phyloP scores from a whole-genome alignment of 2,329 filamentous ascomycete species.

The Fusarium abutilonis region DNA sequence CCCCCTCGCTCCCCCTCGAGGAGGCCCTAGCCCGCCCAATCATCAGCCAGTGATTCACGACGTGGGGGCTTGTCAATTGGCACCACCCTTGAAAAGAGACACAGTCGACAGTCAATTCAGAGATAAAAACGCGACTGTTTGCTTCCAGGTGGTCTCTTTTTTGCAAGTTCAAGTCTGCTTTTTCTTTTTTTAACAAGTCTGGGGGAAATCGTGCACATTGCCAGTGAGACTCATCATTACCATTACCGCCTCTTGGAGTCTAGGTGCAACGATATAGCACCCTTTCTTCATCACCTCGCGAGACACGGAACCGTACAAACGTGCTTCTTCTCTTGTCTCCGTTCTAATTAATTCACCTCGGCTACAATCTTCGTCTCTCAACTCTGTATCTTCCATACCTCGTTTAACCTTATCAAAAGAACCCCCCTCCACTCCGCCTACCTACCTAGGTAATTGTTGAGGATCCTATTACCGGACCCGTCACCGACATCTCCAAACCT shows the following conservation, averaged over 20 bases:
- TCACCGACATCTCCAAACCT: slow-evolving; percentile 37
- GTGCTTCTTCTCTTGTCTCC: background rate
- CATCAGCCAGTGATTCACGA: slow-evolving; percentile 29
- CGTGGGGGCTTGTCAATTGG: slow-evolving; percentile 38
- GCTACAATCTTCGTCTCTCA: background rate
- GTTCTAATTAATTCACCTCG: background rate
- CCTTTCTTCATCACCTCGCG: slow-evolving; percentile 10
- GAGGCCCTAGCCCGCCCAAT: slow-evolving; percentile 35
- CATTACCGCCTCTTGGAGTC: background rate
- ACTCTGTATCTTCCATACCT: background rate
- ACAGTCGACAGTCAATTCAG: background rate
- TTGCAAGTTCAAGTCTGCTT: background rate
- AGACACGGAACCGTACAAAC: slow-evolving; percentile 22
- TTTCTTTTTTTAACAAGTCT: background rate
- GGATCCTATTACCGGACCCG: slow-evolving; percentile 35
- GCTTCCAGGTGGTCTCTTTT: slow-evolving; percentile 10
- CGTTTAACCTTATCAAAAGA: slow-evolving; percentile 6
- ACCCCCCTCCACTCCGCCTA: slow-evolving; percentile 26
- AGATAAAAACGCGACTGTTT: slow-evolving; percentile 22
- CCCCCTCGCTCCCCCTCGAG: slow-evolving; percentile 7
- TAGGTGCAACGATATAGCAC: too few species aligned
- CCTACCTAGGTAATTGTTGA: slow-evolving; percentile 30
- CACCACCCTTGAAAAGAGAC: slow-evolving; percentile 34
- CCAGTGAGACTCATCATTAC: background rate
- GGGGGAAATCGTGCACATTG: background rate